Evolutionary conservation across 371 early-diverging fungal species (phyloP).

Genomic region (Apophysomyces ossiformis): DNA sequence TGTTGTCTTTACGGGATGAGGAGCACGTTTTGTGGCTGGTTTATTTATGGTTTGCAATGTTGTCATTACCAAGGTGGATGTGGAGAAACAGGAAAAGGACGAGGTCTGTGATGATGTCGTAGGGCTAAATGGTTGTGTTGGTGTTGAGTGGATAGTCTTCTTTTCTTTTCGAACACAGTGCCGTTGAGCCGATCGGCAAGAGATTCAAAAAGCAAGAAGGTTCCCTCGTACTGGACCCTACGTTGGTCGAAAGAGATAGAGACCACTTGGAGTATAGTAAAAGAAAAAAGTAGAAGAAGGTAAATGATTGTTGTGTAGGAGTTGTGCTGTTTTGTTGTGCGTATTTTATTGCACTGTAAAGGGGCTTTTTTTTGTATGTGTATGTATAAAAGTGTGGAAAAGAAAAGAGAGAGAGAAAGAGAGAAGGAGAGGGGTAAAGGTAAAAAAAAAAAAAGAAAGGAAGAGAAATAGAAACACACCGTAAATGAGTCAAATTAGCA

Average conservation of each 20-base stretch:
- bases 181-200: conserved; percentile 18
- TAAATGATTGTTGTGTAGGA: no score
- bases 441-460: conserved; percentile 6
- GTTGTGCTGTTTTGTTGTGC: no score
- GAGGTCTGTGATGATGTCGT: conserved; percentile 2
- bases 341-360: no score
- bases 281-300: neutral
- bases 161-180: conserved; percentile 20
- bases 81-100: conserved; percentile 5
- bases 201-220: conserved; percentile 17
- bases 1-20: conserved; percentile 20
- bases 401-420: neutral
- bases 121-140: neutral
- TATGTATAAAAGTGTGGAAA: neutral
- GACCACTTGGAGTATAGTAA: neutral
- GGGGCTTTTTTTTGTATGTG: no score
- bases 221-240: conserved; percentile 14
- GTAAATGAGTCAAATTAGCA: conserved; percentile 3
- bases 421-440: conserved; percentile 10
- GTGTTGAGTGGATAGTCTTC: conserved; percentile 4
- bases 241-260: neutral
- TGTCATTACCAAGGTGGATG: conserved; percentile 20
- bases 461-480: conserved; percentile 1
- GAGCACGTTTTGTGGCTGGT: conserved; percentile 9
- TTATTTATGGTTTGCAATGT: conserved; percentile 20